These are phyloP conservation scores for Russula olivacea DNA, from an alignment of 768 basidiomycete species.

Conservation along the genomic window DNA sequence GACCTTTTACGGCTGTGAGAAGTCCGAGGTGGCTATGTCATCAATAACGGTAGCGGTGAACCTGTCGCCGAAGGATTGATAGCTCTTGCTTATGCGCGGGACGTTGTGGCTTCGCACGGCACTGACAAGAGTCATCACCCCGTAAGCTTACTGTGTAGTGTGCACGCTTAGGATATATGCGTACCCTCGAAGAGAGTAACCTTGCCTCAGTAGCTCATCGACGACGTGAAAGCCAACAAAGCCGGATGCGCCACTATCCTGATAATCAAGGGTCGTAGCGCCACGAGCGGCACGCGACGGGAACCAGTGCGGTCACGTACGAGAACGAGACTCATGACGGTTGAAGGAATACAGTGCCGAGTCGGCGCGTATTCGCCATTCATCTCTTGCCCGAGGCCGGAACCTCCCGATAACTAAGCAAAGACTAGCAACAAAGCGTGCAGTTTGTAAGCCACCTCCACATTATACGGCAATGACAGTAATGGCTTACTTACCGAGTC, in stretches of 20 bases:
- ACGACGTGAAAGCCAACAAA: constrained; percentile 30
- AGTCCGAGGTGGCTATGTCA: constrained; percentile 27
- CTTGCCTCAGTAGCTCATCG: constrained; percentile 37
- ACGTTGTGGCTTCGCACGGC: constrained; percentile 26
- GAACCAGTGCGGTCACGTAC: background rate
- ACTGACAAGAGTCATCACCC: constrained; percentile 4
- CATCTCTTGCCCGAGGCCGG: no score
- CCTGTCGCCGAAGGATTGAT: constrained; percentile 20
- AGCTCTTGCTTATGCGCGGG: constrained; percentile 13
- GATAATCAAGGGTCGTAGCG: background rate
- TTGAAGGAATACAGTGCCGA: no score
- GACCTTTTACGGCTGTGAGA: constrained; percentile 26
- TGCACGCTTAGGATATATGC: background rate
- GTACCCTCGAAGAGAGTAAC: constrained; percentile 47
- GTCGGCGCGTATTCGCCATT: no score
- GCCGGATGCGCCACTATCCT: constrained; percentile 45
- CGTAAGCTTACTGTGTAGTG: background rate
- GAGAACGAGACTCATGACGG: constrained; percentile 6
- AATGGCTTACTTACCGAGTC: no score
- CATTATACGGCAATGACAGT: no score
- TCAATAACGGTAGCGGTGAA: constrained; percentile 24
- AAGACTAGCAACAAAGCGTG: no score
- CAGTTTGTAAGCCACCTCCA: no score
- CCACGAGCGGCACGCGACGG: no score
- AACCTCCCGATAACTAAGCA: no score